Evolutionary conservation across 2,329 filamentous ascomycete genomes (phyloP), one percentile per base, ranked within the genome.

Genomic region (Mycocentrospora acerina): DNA sequence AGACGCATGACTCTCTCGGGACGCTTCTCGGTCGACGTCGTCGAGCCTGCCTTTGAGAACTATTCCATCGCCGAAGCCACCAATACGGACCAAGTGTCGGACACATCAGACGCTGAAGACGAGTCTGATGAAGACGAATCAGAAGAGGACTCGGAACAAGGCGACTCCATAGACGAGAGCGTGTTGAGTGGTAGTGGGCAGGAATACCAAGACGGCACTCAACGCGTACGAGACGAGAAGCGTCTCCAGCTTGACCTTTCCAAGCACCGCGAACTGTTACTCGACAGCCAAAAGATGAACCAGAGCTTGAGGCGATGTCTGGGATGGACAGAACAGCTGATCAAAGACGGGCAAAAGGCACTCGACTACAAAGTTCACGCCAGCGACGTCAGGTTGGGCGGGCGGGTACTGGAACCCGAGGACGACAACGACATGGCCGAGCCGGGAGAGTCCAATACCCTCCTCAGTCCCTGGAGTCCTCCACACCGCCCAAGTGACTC

Each of bases 241-340:
- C 81, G 88, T 19, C 74, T 97, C n/a, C 81, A 86, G 53, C 76
- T 90, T 4, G 93, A 98, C 66, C 76, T 98, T 1, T 79, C 83
- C 3, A 91, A 90, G 61, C 93, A 98, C 64, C 88, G 90, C 51
- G 86, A 95, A 59, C 74, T 97, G 1, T 79, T 98, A 7, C 74
- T 90, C 26, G 90, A 95, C 63, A 93, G 86, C 52, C 90, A 96
- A 60, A 94, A 90, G 71, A 90, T 97, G 75, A 97, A 96, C 62
- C 88, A 94, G 64, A 95, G 88, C 64, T 78, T 98, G 30, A 94
- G 89, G 66, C 80, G 88, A 32, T 98, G 93, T 65, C 76, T 96
- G 24, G 83, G 83, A 51, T 91, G 88, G 80, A 94, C 90, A 0
- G 91, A 98, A 61, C 84, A 87, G 47, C 77, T 98, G 29, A 95